phyloP scores from a whole-genome alignment of 1,284 basidiomycete genomes.

The Cutaneotrichosporon cyanovorans region DNA sequence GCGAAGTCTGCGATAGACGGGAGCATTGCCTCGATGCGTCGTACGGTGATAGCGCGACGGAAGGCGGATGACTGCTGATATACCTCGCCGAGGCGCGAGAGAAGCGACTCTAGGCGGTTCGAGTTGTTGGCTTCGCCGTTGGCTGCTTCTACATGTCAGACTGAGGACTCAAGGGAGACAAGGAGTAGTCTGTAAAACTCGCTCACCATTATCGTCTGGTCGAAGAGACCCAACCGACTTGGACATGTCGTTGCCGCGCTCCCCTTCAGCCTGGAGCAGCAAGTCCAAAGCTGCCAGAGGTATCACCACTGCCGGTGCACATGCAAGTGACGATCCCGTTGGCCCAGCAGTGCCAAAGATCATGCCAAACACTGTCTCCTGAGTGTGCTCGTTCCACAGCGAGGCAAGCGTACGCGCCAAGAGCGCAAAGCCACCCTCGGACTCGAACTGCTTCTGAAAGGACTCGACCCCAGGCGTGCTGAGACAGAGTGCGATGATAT shows the following conservation, averaged over 20 bases:
- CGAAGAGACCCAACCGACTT: constrained; percentile 2
- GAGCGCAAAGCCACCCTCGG: constrained; percentile 42
- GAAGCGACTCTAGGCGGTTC: constrained; percentile 23
- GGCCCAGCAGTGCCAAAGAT: constrained; percentile 19
- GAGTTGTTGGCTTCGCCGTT: constrained; percentile 10
- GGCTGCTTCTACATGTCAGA: background rate
- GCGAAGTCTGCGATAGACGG: constrained; percentile 42
- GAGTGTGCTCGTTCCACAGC: constrained; percentile 35
- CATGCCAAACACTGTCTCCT: constrained; percentile 26
- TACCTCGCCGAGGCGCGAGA: constrained; percentile 25
- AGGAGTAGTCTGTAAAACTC: no score
- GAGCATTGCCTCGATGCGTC: constrained; percentile 37
- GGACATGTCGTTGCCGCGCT: background rate
- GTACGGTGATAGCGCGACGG: constrained; percentile 27
- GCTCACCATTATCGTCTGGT: background rate
- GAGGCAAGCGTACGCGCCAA: constrained; percentile 31
- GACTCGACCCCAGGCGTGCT: constrained; percentile 31
- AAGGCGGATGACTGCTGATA: constrained; percentile 30
- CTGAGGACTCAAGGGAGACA: no score
- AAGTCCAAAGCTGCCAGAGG: constrained; percentile 33
- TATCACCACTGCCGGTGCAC: constrained; percentile 25
- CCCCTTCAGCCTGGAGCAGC: constrained; percentile 26
- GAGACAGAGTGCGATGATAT: constrained; percentile 33
- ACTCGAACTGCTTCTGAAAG: constrained; percentile 42
- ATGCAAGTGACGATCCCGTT: constrained; percentile 18